These are phyloP conservation scores for Chlorophyllum brunneum DNA, from an alignment of 768 basidiomycete species.

Conservation along the genomic window DNA sequence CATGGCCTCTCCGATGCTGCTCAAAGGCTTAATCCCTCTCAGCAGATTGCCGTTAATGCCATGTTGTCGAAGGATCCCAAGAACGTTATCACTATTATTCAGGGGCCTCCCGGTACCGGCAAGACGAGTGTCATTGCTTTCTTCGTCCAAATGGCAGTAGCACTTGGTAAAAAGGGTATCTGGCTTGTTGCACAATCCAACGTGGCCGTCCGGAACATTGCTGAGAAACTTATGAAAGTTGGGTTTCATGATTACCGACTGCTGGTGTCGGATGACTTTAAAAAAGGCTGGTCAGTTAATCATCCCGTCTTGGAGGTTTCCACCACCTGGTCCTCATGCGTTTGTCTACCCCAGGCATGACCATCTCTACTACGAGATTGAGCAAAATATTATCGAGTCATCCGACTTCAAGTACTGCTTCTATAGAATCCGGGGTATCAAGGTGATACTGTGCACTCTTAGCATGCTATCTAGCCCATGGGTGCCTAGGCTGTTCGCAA, in stretches of 20 bases:
- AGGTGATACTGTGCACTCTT: slow-evolving; percentile 72
- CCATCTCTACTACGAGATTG: slow-evolving; percentile 57
- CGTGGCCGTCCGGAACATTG: slow-evolving; percentile 88
- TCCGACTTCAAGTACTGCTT: slow-evolving; percentile 26
- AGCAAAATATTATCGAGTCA: slow-evolving; percentile 50
- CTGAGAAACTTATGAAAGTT: slow-evolving; percentile 64
- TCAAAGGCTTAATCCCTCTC: slow-evolving; percentile 38
- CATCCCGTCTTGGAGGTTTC: not conserved
- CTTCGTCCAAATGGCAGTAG: slow-evolving; percentile 48
- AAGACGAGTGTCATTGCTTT: slow-evolving; percentile 72
- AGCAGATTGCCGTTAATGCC: slow-evolving; percentile 41
- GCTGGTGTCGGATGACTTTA: slow-evolving; percentile 68
- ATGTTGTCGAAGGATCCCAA: slow-evolving; percentile 38
- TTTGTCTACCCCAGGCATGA: slow-evolving; percentile 59
- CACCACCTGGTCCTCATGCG: slow-evolving; percentile 7
- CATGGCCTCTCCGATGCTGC: slow-evolving; percentile 10
- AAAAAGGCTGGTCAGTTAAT: slow-evolving; percentile 51
- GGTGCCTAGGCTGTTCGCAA: slow-evolving; percentile 29
- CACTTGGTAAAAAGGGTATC: slow-evolving; percentile 41
- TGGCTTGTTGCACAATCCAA: slow-evolving; percentile 87
- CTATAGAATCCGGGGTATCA: slow-evolving; percentile 26
- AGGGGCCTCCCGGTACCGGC: slow-evolving; percentile 66
- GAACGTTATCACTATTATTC: slow-evolving; percentile 39
- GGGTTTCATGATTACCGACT: slow-evolving; percentile 57
- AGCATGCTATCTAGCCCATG: slow-evolving; percentile 60